Evolutionary conservation across 495 filamentous ascomycete species (phyloP).

Genomic region (Podospora sp.): DNA sequence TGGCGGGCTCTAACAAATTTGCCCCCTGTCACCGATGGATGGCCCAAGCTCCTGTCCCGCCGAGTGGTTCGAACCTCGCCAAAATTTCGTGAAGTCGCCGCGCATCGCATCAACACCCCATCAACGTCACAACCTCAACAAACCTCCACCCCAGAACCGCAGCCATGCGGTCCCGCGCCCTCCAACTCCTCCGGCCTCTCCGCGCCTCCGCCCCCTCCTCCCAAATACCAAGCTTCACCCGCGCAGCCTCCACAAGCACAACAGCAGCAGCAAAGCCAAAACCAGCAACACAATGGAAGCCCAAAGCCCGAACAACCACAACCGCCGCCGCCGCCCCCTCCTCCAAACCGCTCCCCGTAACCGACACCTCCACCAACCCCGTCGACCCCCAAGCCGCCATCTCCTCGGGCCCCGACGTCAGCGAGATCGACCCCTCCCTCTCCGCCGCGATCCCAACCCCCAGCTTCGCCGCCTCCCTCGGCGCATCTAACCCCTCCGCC

Average conservation of each 20-base stretch:
- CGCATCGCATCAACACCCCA: background rate
- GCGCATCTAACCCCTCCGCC: constrained; percentile 22
- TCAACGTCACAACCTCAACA: constrained; percentile 6
- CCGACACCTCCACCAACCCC: background rate
- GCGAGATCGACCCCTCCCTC: constrained; percentile 32
- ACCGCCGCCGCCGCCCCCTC: constrained; percentile 6
- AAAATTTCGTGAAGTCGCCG: constrained; percentile 21
- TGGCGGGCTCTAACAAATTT: background rate
- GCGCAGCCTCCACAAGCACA: constrained; percentile 19
- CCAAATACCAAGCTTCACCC: constrained; percentile 6
- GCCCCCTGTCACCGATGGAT: background rate
- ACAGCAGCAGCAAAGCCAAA: constrained; percentile 15
- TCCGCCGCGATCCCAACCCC: constrained; percentile 28
- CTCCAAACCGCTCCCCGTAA: background rate
- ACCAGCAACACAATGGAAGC: constrained; percentile 10
- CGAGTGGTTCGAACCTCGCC: background rate
- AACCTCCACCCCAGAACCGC: background rate
- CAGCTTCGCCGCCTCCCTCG: background rate
- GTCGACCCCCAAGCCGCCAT: constrained; percentile 39
- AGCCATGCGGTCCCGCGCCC: constrained; percentile 33
- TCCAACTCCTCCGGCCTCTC: constrained; percentile 21
- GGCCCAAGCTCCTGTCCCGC: constrained; percentile 23
- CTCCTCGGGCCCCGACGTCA: constrained; percentile 36
- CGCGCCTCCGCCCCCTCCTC: background rate
- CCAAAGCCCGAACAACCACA: constrained; percentile 7